Evolutionary conservation across 1,284 basidiomycete species (phyloP).

Genomic region (Puccinia sorghi): DNA sequence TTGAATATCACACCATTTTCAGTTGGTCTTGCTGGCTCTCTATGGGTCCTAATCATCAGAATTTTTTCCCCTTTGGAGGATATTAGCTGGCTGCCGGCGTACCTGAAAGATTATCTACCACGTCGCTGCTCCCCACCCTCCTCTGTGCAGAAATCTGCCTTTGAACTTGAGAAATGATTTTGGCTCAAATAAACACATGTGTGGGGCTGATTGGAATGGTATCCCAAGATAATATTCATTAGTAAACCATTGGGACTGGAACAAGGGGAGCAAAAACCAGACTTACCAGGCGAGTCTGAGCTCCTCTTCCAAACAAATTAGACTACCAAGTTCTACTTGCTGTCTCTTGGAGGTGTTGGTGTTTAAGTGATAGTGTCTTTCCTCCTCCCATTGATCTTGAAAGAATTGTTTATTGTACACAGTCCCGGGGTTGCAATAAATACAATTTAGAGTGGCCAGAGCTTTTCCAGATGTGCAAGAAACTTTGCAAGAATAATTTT

Average conservation of each 20-base stretch:
- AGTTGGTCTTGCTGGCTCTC: neutral
- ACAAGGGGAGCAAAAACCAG: neutral
- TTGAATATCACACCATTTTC: conserved; percentile 4
- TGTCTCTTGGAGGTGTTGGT: neutral
- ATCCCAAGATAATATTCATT: too few species aligned
- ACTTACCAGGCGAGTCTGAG: neutral
- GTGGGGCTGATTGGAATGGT: neutral
- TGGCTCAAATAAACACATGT: neutral
- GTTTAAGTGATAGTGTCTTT: neutral
- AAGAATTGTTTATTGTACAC: conserved; percentile 3
- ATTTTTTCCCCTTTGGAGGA: too few species aligned
- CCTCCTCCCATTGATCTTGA: neutral
- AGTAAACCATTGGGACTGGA: too few species aligned
- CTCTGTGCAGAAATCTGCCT: neutral
- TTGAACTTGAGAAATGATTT: neutral
- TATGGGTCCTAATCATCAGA: neutral
- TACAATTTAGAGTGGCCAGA: too few species aligned
- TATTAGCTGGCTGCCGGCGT: neutral
- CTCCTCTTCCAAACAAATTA: neutral
- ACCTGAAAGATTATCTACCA: neutral
- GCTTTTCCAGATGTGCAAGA: too few species aligned
- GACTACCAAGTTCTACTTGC: conserved; percentile 11
- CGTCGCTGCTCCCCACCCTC: neutral
- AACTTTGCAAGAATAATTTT: too few species aligned
- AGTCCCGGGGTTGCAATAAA: too few species aligned